phyloP scores from a whole-genome alignment of 768 basidiomycete species.

The Infundibulicybe gibba region DNA sequence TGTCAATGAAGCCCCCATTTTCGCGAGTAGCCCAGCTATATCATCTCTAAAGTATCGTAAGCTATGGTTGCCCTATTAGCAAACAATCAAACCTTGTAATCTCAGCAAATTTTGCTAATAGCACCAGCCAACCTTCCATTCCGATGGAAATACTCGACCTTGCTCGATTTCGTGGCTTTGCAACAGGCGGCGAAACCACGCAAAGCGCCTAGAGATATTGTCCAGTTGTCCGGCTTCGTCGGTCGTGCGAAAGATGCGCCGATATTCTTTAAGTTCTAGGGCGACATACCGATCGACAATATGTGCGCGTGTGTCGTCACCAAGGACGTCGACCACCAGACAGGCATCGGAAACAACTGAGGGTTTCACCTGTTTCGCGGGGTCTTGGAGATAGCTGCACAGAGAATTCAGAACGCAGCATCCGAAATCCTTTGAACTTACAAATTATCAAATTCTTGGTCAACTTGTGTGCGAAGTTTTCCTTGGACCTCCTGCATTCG shows the following conservation, averaged over 20 bases:
- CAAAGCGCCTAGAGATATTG: constrained; percentile 88
- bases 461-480: constrained; percentile 75
- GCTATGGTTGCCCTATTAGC: neutral
- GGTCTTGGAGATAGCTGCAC: constrained; percentile 76
- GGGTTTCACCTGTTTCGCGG: constrained; percentile 60
- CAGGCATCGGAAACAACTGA: constrained; percentile 78
- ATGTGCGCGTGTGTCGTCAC: constrained; percentile 74
- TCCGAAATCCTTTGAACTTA: constrained; percentile 33
- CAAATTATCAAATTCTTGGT: constrained; percentile 92
- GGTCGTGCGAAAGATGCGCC: constrained; percentile 88
- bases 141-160: constrained; percentile 74
- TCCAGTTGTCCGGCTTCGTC: constrained; percentile 97
- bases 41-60: constrained; percentile 60
- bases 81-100: constrained; percentile 69
- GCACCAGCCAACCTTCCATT: constrained; percentile 85
- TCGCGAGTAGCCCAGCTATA: constrained; percentile 74
- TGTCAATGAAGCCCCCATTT: constrained; percentile 66
- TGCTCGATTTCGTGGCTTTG: constrained; percentile 87
- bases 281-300: constrained; percentile 88
- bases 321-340: constrained; percentile 84
- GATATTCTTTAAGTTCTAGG: constrained; percentile 91
- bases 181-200: constrained; percentile 89
- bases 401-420: neutral
- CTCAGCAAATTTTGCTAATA: constrained; percentile 85
- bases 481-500: constrained; percentile 81